phyloP scores from a whole-genome alignment of 75 land plant genomes.

The Sequoiadendron giganteum region DNA sequence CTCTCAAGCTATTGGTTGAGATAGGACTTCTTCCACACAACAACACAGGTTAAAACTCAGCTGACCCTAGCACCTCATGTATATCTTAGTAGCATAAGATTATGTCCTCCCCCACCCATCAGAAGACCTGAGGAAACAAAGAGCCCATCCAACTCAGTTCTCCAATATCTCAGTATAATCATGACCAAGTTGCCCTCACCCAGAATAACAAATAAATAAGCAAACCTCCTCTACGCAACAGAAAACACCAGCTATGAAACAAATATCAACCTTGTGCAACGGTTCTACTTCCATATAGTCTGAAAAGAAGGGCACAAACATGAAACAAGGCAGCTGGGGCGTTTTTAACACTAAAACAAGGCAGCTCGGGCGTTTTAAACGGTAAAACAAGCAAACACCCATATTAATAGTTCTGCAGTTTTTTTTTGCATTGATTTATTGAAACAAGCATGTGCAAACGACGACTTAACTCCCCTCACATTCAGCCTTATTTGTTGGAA shows the following conservation, averaged over 20 bases:
- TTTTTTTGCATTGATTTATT: no score
- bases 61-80: neutral
- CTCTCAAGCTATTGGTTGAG: neutral
- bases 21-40: neutral
- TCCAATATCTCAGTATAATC: neutral
- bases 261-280: neutral
- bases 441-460: no score
- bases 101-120: neutral
- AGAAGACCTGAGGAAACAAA: neutral
- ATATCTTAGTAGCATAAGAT: neutral
- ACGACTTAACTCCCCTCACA: no score
- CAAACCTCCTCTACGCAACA: neutral
- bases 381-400: no score
- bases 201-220: neutral
- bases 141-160: neutral
- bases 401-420: no score
- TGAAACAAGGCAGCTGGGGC: no score
- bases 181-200: neutral
- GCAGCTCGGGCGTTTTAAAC: no score
- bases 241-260: neutral
- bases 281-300: neutral
- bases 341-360: no score
- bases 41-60: neutral
- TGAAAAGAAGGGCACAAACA: neutral
- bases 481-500: no score